Base-by-base conservation (phyloP, 805 yeast species). In the Zygosaccharomyces lentus region DNA sequence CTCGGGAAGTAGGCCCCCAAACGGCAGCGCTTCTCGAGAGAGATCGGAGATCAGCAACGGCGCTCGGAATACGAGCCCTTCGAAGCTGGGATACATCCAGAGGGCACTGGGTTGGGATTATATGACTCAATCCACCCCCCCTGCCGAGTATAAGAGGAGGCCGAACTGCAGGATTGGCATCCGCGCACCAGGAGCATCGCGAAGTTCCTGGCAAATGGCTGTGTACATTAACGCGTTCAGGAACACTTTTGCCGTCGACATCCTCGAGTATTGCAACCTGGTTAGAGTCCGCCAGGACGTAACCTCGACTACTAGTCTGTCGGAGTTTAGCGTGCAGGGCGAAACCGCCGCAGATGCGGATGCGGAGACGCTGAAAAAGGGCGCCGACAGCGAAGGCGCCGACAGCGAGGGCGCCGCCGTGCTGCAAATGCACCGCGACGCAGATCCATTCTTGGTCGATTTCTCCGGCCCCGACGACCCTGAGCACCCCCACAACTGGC, bases 401-500 rank as follows among this genome's bases (percentile, higher is more conserved):
- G 41, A 34, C 12, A 31, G 23, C 24, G 27, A 27, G 2, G 34
- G 31, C n/a, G 34, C 34, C 17, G 41, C 41, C 9, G 41, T 38
- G 15, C 25, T 27, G 15, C 9, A 38, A 38, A 38, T 38, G 41
- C 41, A 38, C 27, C 24, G 17, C 9, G 60, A 57, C 34, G 50
- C 57, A n/a, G 74, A 69, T 32, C 64, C 62, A n/a, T 59, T 55
- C 36, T 40, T 60, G 19, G 60, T 62, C 2, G 58, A 48, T n/a
- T 62, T 58, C 57, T 43, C 54, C n/a, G 62, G 59, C 7, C 50
- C 55, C 2, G 73, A 73, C 43, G 84, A 79, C 55, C 76, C 80
- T 1, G 80, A 75, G 47, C 64, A 76, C 52, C 87, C 87, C 0
- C 56, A 64, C 19, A 78, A 78, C 56, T 81, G 87, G 87, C 68